Conservation (phyloP, 2,329 filamentous ascomycete species). For the Penicillium sp. region DNA sequence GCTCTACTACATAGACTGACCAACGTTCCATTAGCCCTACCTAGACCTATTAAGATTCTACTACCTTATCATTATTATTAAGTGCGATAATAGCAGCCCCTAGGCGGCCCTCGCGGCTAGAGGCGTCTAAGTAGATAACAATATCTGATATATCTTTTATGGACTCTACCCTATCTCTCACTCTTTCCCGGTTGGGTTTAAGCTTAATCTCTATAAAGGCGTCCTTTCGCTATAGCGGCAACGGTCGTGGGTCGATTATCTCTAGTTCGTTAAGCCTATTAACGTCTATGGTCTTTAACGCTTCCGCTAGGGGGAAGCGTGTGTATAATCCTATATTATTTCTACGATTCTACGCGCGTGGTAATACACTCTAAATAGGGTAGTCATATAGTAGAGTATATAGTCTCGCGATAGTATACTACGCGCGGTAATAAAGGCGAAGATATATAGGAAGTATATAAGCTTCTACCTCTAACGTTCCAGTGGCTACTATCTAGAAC, state of each 20-base stretch:
- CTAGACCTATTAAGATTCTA: constrained; percentile 8
- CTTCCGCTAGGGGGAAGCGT: constrained; percentile 22
- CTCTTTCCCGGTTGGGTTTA: constrained; percentile 20
- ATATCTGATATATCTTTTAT: constrained; percentile 8
- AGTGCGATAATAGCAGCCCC: constrained; percentile 5
- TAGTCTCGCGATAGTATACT: constrained; percentile 18
- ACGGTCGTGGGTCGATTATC: constrained; percentile 22
- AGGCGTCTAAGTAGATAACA: constrained; percentile 19
- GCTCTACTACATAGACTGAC: constrained; percentile 21
- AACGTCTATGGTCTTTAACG: constrained; percentile 17
- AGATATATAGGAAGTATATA: constrained; percentile 18
- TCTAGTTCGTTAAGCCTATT: constrained; percentile 19
- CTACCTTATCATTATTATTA: background rate
- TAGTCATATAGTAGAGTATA: constrained; percentile 21
- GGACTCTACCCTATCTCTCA: constrained; percentile 14
- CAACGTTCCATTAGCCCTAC: constrained; percentile 19
- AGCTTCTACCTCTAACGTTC: constrained; percentile 24
- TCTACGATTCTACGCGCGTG: constrained; percentile 16
- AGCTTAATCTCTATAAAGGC: constrained; percentile 26
- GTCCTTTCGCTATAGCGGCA: constrained; percentile 19
- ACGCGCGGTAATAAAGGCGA: constrained; percentile 14
- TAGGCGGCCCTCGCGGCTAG: no score
- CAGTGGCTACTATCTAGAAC: constrained; percentile 16
- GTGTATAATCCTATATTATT: constrained; percentile 11
- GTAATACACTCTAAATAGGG: constrained; percentile 15